Evolutionary conservation across 345 rosid species (phyloP).

Genomic region (Salix udensis): DNA sequence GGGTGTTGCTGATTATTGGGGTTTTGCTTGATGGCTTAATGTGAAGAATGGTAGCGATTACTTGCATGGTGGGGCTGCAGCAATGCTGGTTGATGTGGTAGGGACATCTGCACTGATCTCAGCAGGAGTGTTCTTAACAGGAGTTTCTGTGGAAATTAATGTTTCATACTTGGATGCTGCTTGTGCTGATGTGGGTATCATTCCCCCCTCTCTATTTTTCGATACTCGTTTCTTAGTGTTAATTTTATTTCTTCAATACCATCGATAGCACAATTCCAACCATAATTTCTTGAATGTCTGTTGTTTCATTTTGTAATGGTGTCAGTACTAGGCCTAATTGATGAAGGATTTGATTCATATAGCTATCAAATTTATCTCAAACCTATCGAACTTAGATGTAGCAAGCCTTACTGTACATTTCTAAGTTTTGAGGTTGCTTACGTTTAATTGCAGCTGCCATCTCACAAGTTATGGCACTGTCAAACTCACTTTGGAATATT

Average conservation of each 20-base stretch:
- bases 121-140: conserved; percentile 39
- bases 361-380: too few relatives aligned
- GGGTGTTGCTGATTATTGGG: neutral
- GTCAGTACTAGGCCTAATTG: too few relatives aligned
- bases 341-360: too few relatives aligned
- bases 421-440: too few relatives aligned
- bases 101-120: conserved; percentile 70
- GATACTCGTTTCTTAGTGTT: neutral
- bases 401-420: too few relatives aligned
- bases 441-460: too few relatives aligned
- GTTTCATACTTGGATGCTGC: conserved; percentile 90
- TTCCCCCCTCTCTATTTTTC: neutral
- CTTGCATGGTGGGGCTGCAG: conserved; percentile 97
- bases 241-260: neutral
- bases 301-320: too few relatives aligned
- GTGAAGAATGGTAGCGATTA: conserved; percentile 69
- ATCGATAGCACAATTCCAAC: neutral
- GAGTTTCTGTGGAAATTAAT: conserved; percentile 86
- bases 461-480: too few relatives aligned
- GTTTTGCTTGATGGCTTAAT: neutral
- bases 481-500: too few relatives aligned
- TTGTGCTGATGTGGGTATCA: conserved; percentile 49
- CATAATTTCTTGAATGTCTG: too few relatives aligned
- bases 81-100: conserved; percentile 75
- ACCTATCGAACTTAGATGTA: too few relatives aligned